phyloP scores from a whole-genome alignment of 2,329 filamentous ascomycete species.

The Fusarium incarnatum region DNA sequence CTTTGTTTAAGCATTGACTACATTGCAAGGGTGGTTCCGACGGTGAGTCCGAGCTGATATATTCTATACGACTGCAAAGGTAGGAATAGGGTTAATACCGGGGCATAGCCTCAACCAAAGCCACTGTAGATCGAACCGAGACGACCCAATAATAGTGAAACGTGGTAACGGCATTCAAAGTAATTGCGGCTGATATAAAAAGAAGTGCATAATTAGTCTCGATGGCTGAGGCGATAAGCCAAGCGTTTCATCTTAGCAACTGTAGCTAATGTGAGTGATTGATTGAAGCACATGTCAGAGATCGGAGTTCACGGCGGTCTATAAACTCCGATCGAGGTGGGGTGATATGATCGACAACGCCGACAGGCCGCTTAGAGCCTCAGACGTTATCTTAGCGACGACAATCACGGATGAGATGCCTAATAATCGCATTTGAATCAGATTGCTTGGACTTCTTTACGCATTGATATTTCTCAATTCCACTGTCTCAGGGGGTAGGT shows the following conservation, averaged over 20 bases:
- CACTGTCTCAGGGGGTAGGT: background rate
- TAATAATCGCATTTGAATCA: background rate
- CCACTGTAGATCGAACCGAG: background rate
- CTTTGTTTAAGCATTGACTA: background rate
- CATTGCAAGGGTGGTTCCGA: background rate
- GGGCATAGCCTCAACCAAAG: background rate
- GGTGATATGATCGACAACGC: background rate
- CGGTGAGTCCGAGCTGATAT: background rate
- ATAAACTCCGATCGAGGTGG: background rate
- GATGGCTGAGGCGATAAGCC: background rate
- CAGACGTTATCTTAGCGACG: background rate
- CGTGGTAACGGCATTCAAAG: too few relatives aligned
- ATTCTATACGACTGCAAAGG: background rate
- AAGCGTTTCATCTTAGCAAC: background rate
- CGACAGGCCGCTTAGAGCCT: background rate
- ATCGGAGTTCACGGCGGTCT: constrained; percentile 1
- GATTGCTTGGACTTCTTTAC: background rate
- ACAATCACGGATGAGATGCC: background rate
- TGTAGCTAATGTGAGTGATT: constrained; percentile 27
- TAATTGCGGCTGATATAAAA: background rate
- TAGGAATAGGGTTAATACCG: background rate
- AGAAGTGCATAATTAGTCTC: background rate
- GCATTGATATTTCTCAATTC: background rate
- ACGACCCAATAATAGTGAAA: background rate
- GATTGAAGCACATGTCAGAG: background rate